Conservation (phyloP, 345 rosid species). For the Luvunga scandens region DNA sequence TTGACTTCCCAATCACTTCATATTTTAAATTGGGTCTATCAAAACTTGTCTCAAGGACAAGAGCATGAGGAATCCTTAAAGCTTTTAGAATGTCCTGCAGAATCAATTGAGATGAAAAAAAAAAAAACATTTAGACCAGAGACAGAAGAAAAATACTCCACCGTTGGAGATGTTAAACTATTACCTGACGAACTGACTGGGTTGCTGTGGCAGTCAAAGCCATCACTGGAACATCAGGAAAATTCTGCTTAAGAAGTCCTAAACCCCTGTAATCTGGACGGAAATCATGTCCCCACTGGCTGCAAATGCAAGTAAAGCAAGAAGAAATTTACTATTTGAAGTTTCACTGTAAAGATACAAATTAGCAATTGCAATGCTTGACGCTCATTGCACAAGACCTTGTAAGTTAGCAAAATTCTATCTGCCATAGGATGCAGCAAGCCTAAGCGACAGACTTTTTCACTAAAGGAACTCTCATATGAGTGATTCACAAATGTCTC, state of each 20-base stretch:
- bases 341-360: not conserved
- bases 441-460: not conserved
- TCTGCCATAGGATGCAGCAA: not conserved
- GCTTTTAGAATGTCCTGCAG: slow-evolving; percentile 79
- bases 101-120: not conserved
- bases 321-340: slow-evolving; percentile 10
- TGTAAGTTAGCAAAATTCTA: not conserved
- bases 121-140: not conserved
- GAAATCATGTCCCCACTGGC: slow-evolving; percentile 99
- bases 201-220: slow-evolving; percentile 94
- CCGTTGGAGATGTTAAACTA: not conserved
- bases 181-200: slow-evolving; percentile 69
- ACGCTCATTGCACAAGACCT: not conserved
- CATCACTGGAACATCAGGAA: slow-evolving; percentile 64
- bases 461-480: not conserved
- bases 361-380: not conserved
- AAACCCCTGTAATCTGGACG: slow-evolving; percentile 86
- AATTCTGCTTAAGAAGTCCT: slow-evolving; percentile 81
- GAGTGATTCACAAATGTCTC: not conserved
- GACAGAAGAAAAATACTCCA: not conserved
- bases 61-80: slow-evolving; percentile 72
- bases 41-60: slow-evolving; percentile 84
- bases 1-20: slow-evolving; percentile 72
- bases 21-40: slow-evolving; percentile 91
- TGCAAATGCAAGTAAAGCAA: slow-evolving; percentile 25